Base-by-base conservation (phyloP, 495 filamentous ascomycete genomes). In the Astrothelium subdiscretum region DNA sequence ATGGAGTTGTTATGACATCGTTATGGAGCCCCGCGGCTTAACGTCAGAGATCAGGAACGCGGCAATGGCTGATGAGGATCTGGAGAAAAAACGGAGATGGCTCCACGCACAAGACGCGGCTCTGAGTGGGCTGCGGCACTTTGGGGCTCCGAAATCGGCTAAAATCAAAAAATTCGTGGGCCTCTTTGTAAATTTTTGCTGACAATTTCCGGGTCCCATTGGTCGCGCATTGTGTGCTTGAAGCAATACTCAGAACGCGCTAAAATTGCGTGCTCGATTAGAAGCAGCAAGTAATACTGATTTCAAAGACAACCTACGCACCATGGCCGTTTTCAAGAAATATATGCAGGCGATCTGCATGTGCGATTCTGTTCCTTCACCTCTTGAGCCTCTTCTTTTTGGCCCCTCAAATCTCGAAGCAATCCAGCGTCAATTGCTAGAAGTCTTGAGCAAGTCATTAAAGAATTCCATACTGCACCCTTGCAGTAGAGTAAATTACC, bases 201-300 rank as follows among this genome's bases (percentile, higher is more conserved):
- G 20, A 54, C 48, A 26, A 10, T 8, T 5, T 29, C 6, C 15
- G 48, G 22, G 48, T 29, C 24, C 31, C 57, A 59, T 59, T 59
- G 57, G 57, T 20, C 24, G 48, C 24, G 24, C n/a, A 11, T 29
- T 27, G 24, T 54, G 48, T 27, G 48, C 24, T 54, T 20, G 5
- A 54, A 24, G 48, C 48, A 54, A 54, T 27, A 27, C 20, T 18
- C 43, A 54, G 24, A 54, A 26, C 48, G 48, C 63, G 62, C 63
- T 67, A 65, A 66, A 65, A 72, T 72, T 67, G 70, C 70, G 70
- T 72, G 68, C 68, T 72, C 67, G 58, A 57, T n/a, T 32, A 62
- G 48, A 62, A 44, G 31, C 57, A 5, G 69, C 66, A 68, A 58
- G 62, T n/a, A 32, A 62, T 31, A 6, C 13, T 64, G 67, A 69